These are phyloP conservation scores for Torulaspora globosa DNA, from an alignment of 1,139 yeast genomes.

Conservation along the genomic window DNA sequence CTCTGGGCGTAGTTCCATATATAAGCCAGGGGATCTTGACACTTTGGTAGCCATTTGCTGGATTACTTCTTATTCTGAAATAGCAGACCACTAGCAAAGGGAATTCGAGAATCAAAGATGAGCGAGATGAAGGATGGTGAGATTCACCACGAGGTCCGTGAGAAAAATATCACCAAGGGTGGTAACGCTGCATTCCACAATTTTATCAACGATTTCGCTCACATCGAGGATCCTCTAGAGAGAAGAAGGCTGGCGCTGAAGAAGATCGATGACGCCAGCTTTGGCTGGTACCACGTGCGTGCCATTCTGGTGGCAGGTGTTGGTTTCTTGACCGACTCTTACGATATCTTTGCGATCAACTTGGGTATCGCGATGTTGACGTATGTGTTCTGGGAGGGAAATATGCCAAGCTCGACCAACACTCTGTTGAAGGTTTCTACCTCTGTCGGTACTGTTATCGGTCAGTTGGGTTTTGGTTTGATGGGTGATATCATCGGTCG, in stretches of 20 bases:
- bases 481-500: conserved; percentile 85
- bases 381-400: conserved; percentile 68
- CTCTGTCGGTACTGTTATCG: conserved; percentile 90
- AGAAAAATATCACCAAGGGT: conserved; percentile 48
- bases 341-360: conserved; percentile 86
- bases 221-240: conserved; percentile 81
- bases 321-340: conserved; percentile 89
- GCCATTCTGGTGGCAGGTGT: conserved; percentile 91
- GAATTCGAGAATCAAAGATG: background rate
- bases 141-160: conserved; percentile 12
- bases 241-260: conserved; percentile 86
- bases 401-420: conserved; percentile 59
- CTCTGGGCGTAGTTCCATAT: background rate
- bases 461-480: conserved; percentile 83
- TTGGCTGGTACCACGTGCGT: conserved; percentile 85
- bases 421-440: conserved; percentile 83
- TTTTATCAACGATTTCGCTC: conserved; percentile 75
- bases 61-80: too few relatives aligned
- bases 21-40: background rate
- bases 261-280: conserved; percentile 77
- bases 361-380: conserved; percentile 72
- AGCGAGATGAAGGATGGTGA: conserved; percentile 10
- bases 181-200: conserved; percentile 92
- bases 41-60: too few relatives aligned
- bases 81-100: background rate